Evolutionary conservation across 2,329 filamentous ascomycete genomes (phyloP).

Genomic region (Zopfia rhizophila): DNA sequence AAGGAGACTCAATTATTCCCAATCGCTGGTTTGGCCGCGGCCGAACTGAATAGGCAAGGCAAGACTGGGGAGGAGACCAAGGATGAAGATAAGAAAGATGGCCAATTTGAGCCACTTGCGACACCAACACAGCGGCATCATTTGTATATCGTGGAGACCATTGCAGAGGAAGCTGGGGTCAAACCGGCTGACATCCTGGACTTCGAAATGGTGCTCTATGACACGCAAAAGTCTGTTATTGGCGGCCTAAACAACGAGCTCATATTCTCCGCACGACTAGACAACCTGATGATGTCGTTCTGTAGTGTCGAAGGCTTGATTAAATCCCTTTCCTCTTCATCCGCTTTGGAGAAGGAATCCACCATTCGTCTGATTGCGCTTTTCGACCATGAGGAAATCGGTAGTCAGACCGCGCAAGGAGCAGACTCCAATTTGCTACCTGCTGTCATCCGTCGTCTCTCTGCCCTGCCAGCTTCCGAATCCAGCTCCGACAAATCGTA

Average conservation of each 20-base stretch:
- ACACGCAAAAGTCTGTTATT: constrained; percentile 89
- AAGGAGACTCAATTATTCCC: constrained; percentile 97
- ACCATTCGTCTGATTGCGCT: constrained; percentile 91
- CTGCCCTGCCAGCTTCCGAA: constrained; percentile 74
- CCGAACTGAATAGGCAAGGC: constrained; percentile 83
- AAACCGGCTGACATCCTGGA: constrained; percentile 79
- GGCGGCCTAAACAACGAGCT: constrained; percentile 94
- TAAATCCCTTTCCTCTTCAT: constrained; percentile 73
- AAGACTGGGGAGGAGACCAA: constrained; percentile 62
- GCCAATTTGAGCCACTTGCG: constrained; percentile 77
- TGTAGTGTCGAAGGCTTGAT: constrained; percentile 89
- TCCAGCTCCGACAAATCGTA: constrained; percentile 72
- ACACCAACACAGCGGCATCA: constrained; percentile 86
- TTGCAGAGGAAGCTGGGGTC: constrained; percentile 81
- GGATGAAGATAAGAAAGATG: constrained; percentile 50
- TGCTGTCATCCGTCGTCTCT: constrained; percentile 85
- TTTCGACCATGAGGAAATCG: constrained; percentile 98
- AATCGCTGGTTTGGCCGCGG: constrained; percentile 86
- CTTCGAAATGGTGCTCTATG: constrained; percentile 97
- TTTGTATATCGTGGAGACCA: constrained; percentile 83
- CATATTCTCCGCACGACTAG: constrained; percentile 93
- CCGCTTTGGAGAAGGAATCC: constrained; percentile 77
- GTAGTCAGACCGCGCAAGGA: constrained; percentile 90
- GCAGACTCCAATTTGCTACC: constrained; percentile 93
- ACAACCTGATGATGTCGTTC: constrained; percentile 97